Evolutionary conservation across 768 basidiomycete species (phyloP).

Genomic region (Tylopilus sp.): DNA sequence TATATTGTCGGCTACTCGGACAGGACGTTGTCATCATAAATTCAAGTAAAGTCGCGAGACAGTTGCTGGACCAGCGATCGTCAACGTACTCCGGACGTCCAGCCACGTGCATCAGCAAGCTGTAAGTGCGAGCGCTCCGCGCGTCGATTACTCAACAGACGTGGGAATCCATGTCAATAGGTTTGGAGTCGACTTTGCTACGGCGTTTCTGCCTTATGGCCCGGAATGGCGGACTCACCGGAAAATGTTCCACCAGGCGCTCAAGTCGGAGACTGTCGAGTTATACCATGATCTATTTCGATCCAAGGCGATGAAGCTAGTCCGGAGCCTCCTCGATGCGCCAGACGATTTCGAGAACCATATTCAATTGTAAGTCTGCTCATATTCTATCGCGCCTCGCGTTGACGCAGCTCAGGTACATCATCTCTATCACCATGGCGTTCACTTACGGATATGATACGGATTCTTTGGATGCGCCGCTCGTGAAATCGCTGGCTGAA

Average conservation of each 20-base stretch:
- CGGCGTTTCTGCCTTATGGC: slow-evolving; percentile 29
- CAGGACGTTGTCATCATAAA: slow-evolving; percentile 28
- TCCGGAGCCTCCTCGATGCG: slow-evolving; percentile 18
- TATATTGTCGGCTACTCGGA: slow-evolving; percentile 26
- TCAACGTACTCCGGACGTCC: slow-evolving; percentile 29
- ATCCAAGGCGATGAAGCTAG: slow-evolving; percentile 19
- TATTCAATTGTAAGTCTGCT: slow-evolving; percentile 17
- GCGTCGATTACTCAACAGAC: neutral
- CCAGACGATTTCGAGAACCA: slow-evolving; percentile 26
- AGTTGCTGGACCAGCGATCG: slow-evolving; percentile 31
- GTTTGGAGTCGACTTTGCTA: slow-evolving; percentile 29
- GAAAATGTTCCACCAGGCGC: slow-evolving; percentile 26
- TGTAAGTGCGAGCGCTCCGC: slow-evolving; percentile 11
- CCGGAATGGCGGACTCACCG: slow-evolving; percentile 28
- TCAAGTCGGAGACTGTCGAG: slow-evolving; percentile 19
- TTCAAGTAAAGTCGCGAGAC: slow-evolving; percentile 22
- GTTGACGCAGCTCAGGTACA: slow-evolving; percentile 19
- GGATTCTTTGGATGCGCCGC: slow-evolving; percentile 24
- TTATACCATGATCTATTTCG: slow-evolving; percentile 23
- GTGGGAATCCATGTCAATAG: slow-evolving; percentile 4
- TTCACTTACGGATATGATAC: slow-evolving; percentile 30
- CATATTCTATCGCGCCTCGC: neutral
- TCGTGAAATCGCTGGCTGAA: slow-evolving; percentile 27
- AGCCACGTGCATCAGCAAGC: slow-evolving; percentile 16
- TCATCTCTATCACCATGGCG: slow-evolving; percentile 31